Conservation (phyloP, 75 land plant species). For the Picea glauca region DNA sequence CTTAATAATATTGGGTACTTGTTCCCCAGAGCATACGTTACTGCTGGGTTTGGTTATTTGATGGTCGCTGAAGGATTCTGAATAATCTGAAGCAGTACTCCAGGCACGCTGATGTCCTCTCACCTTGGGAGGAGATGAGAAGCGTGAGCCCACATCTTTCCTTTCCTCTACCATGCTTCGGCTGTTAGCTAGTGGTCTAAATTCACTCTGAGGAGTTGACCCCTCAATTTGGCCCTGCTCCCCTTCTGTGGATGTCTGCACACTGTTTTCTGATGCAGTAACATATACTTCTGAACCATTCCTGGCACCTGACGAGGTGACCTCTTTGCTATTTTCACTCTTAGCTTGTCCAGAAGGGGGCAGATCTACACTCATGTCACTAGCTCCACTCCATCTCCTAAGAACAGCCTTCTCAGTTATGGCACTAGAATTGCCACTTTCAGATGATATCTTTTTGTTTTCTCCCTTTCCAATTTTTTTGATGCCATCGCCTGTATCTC, state of each 20-base stretch:
- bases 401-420: conserved; percentile 49
- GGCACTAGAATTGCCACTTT: conserved; percentile 10
- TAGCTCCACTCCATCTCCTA: conserved; percentile 78
- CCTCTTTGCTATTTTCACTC: conserved; percentile 4
- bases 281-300: conserved; percentile 3
- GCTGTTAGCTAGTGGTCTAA: not conserved
- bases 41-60: not conserved
- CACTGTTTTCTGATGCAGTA: conserved; percentile 8
- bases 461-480: conserved; percentile 4
- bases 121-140: not conserved
- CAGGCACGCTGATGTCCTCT: not conserved
- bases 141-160: not conserved
- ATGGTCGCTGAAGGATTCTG: not conserved
- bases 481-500: not conserved
- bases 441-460: conserved; percentile 17
- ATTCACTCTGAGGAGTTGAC: conserved; percentile 6
- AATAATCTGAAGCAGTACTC: not conserved
- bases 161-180: not conserved
- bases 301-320: not conserved
- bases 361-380: not conserved
- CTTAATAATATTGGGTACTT: not conserved
- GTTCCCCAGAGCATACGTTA: not conserved
- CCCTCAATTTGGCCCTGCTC: not conserved
- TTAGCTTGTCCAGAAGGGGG: not conserved
- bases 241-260: not conserved